Evolutionary conservation across 805 yeast genomes (phyloP).

Genomic region (Soucietia sequanensis): DNA sequence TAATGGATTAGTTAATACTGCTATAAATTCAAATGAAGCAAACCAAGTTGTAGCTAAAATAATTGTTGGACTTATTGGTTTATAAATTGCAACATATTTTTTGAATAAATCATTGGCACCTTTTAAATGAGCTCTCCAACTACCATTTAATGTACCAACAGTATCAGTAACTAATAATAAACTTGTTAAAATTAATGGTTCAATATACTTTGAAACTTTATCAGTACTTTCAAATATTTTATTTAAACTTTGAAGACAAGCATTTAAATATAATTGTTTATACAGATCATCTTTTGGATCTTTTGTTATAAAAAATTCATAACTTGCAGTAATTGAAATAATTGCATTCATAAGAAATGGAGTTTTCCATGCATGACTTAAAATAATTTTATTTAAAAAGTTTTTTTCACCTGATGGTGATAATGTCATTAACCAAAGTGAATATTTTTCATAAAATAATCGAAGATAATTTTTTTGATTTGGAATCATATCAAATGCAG

Average conservation of each 20-base stretch:
- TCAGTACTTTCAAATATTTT: slow-evolving; percentile 12
- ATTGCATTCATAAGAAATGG: slow-evolving; percentile 15
- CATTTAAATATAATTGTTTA: slow-evolving; percentile 9
- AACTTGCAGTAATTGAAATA: slow-evolving; percentile 16
- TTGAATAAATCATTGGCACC: slow-evolving; percentile 57
- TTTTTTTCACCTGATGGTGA: slow-evolving; percentile 11
- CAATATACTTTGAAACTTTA: slow-evolving; percentile 43
- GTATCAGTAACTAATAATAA: slow-evolving; percentile 56
- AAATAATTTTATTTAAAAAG: slow-evolving; percentile 11
- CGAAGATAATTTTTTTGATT: slow-evolving; percentile 15
- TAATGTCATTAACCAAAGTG: slow-evolving; percentile 15
- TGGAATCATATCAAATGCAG: slow-evolving; percentile 7
- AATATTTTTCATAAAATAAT: slow-evolving; percentile 15
- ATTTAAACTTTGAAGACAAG: slow-evolving; percentile 12
- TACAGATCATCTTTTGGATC: slow-evolving; percentile 9
- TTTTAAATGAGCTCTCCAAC: slow-evolving; percentile 57
- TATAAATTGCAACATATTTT: slow-evolving; percentile 36
- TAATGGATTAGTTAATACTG: slow-evolving; percentile 45
- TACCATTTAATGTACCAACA: slow-evolving; percentile 44
- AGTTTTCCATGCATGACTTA: slow-evolving; percentile 11
- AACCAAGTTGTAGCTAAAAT: slow-evolving; percentile 55
- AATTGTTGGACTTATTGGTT: slow-evolving; percentile 35
- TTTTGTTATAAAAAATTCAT: slow-evolving; percentile 10
- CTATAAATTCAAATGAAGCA: slow-evolving; percentile 48
- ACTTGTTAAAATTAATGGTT: slow-evolving; percentile 59